Evolutionary conservation across 164 flowering plant species (phyloP), one percentile per base, ranked within the genome.

Genomic region (Pachysandra terminalis): DNA sequence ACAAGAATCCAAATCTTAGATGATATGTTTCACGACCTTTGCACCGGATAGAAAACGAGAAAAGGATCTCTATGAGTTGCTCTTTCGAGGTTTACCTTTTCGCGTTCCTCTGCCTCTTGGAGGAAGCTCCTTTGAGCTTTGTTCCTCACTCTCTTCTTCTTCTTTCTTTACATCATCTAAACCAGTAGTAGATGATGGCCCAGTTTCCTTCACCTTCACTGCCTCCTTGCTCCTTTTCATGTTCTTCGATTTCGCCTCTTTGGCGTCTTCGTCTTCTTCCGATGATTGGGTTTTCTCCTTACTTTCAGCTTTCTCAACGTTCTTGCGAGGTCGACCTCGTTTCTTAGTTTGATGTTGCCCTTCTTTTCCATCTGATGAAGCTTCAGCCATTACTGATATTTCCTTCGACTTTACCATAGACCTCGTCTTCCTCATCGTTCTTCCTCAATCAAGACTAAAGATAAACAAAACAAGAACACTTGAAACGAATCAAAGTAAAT

Each of bases 301-400:
- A 1, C 40, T 65, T 68, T 77, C 82, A 0, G 57, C 52, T 25
- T 73, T 75, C 49, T 77, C 75, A 9, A 70, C 51, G 51, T 79
- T 61, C 75, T 87, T 87, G 1, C 88, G 59, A 52, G 92, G 92
- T 55, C 92, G 71, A 0, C 92, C 92, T 78, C 90, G 68, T 64
- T 82, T 84, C 58, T 84, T 77, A 0, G 82, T 65, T 56, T 73
- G 76, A 57, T 62, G 15, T 35, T 72, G 71, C 1, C 64, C 65
- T 27, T 58, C 78, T 19, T 67, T 83, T 55, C 51, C 82, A 21
- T 66, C 21, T 26, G 80, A 59, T 52, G 84, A 80, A 61, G 81
- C 78, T 75, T 78, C 86, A 24, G 74, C 80, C 64, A 76, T 78
- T 35, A 80, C 84, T 37, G 82, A 57, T 1, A 74, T 68, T 64